Evolutionary conservation across 2,329 filamentous ascomycete genomes (phyloP), one percentile per base, ranked within the genome.

Genomic region (Didymella pinodella): DNA sequence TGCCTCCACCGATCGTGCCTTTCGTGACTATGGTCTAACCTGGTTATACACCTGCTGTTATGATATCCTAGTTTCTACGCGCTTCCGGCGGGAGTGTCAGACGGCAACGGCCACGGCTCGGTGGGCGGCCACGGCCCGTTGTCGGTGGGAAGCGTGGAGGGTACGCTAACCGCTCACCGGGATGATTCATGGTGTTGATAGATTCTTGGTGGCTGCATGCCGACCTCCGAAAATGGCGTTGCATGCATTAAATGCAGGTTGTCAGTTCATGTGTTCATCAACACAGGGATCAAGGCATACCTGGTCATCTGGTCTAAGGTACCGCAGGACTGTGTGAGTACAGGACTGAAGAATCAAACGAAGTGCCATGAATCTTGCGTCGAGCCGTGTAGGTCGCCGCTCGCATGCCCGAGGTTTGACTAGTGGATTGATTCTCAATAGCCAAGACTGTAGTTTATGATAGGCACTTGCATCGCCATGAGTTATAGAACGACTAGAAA

Each of bases 121-220:
- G 47, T 14, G 25, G 64, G 50, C 64, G 61, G 65, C 57, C 56
- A 43, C 65, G 65, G 64, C 63, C 65, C 64, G 66, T 55, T 28
- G 55, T 54, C 61, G 65, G 64, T 62, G 46, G 46, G 36, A 40
- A 41, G 40, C 31, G 11, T n/a, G 45, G 41, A 57, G 57, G 28
- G 38, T 44, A 54, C 38, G 22, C n/a, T 12, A 18, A 11, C 22
- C 34, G 38, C 41, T 44, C 20, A 34, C 20, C 48, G 47, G 54
- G 46, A 51, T 41, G 44, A 38, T 44, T 53, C 49, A 53, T 31
- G 20, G 41, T 40, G 48, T 46, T 49, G 34, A 55, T 20, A 45
- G 41, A 14, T 43, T n/a, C 36, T 41, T 25, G 44, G 40, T 31
- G 47, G 51, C 41, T 48, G 32, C 45, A 51, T 57, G 41, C 52